phyloP scores from a whole-genome alignment of 2,329 filamentous ascomycete genomes.

The Colletotrichum sp. region DNA sequence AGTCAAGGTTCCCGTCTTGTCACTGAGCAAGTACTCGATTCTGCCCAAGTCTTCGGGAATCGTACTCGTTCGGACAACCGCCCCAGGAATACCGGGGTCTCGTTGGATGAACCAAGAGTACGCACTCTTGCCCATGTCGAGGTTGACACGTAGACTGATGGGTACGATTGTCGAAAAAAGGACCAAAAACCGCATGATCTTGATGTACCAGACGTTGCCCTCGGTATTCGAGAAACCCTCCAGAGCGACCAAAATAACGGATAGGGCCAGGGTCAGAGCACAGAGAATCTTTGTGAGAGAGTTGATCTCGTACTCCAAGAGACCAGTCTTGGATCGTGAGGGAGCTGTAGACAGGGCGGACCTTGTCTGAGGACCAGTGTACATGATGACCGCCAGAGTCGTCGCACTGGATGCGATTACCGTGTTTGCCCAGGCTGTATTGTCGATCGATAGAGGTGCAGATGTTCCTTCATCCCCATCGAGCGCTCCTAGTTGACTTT shows the following conservation, averaged over 20 bases:
- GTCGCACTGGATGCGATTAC: slow-evolving; percentile 92
- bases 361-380: slow-evolving; percentile 92
- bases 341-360: slow-evolving; percentile 92
- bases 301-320: slow-evolving; percentile 96
- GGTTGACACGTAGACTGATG: slow-evolving; percentile 93
- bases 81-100: slow-evolving; percentile 87
- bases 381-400: slow-evolving; percentile 88
- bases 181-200: slow-evolving; percentile 97
- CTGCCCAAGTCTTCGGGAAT: slow-evolving; percentile 96
- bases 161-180: slow-evolving; percentile 99
- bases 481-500: slow-evolving; percentile 43
- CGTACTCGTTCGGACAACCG: slow-evolving; percentile 93
- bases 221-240: slow-evolving; percentile 77
- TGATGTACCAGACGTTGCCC: slow-evolving; percentile 85
- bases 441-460: slow-evolving; percentile 86
- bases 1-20: slow-evolving; percentile 97
- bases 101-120: slow-evolving; percentile 96
- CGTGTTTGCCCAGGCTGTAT: slow-evolving; percentile 98
- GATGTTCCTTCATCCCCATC: slow-evolving; percentile 54
- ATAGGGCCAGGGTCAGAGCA: slow-evolving; percentile 83
- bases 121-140: slow-evolving; percentile 96
- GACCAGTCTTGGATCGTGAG: slow-evolving; percentile 90
- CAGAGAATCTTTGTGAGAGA: slow-evolving; percentile 96
- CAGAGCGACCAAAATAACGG: slow-evolving; percentile 85
- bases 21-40: slow-evolving; percentile 94